Evolutionary conservation across 495 filamentous ascomycete genomes (phyloP).

Genomic region (Penicillium tannophilum): DNA sequence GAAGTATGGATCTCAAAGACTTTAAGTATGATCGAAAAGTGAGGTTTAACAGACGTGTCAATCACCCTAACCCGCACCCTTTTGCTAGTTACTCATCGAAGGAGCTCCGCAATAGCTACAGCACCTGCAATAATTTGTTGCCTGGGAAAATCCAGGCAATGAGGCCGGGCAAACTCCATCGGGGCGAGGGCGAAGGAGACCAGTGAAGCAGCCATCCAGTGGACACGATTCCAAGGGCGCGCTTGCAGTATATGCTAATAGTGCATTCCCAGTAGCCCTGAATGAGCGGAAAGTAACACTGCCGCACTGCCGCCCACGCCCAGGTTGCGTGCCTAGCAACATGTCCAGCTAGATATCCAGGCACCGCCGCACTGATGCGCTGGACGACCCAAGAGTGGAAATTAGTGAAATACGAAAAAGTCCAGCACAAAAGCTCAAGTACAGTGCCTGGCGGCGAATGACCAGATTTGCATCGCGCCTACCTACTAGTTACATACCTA

Average conservation of each 20-base stretch:
- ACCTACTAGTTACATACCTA: no score
- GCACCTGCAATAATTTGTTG: not conserved
- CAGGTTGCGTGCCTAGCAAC: not conserved
- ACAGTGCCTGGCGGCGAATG: no score
- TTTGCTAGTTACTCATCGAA: not conserved
- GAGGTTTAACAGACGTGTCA: not conserved
- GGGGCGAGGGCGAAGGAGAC: not conserved
- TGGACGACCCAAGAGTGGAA: not conserved
- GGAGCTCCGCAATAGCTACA: not conserved
- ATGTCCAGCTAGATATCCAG: not conserved
- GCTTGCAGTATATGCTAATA: not conserved
- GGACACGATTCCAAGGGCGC: not conserved
- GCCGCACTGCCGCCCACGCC: not conserved
- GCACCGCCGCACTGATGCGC: not conserved
- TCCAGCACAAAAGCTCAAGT: not conserved
- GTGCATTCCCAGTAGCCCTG: not conserved
- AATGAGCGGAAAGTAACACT: not conserved
- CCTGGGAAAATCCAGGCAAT: not conserved
- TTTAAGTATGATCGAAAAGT: not conserved
- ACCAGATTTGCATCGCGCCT: no score
- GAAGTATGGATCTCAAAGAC: not conserved
- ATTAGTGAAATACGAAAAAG: not conserved
- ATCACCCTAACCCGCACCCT: not conserved
- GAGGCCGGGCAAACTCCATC: not conserved
- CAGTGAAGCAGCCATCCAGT: slow-evolving; percentile 3